Evolutionary conservation across 176 grass and related monocot genomes (phyloP), one percentile per base, ranked within the genome.

Genomic region (Eragrostis curvula): DNA sequence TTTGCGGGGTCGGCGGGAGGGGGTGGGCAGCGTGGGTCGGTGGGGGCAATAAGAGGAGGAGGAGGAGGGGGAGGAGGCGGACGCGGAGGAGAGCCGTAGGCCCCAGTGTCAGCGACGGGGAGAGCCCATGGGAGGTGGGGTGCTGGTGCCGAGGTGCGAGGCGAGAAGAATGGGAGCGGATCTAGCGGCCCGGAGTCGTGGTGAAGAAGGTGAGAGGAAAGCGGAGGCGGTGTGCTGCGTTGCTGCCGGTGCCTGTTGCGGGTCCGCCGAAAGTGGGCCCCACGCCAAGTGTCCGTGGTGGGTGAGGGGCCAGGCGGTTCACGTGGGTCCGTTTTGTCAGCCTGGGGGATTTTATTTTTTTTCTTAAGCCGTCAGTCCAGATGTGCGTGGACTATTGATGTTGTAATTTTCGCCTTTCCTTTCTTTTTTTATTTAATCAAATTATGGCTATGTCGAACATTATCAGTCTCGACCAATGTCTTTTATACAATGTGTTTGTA

Each of bases 31-130:
- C 46, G 21, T 14, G 61, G 46, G 46, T 51, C 46, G 52, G 60
- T 70, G 73, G 40, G 15, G 42, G 68, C 41, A 49, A 8, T 4
- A 82, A 18, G 60, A 74, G 49, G 40, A 78, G 39, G 55, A 23
- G 65, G 50, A 25, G 78, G 64, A 3, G n/a, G 49, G 23, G 23
- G 53, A 32, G 8, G 29, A 30, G 75, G 49, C 14, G 81, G 49
- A 84, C 25, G 48, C 59, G 72, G 72, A 2, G 25, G 71, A 45
- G 36, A 25, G 29, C 25, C 7, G 42, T 15, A 47, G 74, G 71
- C 18, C 46, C 82, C 71, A 81, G 82, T 61, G 56, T 89, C 71
- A 89, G 64, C 52, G 70, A 21, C 27, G 70, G 82, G 32, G 45
- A 45, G 60, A 64, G 70, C 29, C 59, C 81, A 32, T 40, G 32